These are phyloP conservation scores for Clavulina sp. DNA, from an alignment of 768 basidiomycete genomes.

Conservation along the genomic window DNA sequence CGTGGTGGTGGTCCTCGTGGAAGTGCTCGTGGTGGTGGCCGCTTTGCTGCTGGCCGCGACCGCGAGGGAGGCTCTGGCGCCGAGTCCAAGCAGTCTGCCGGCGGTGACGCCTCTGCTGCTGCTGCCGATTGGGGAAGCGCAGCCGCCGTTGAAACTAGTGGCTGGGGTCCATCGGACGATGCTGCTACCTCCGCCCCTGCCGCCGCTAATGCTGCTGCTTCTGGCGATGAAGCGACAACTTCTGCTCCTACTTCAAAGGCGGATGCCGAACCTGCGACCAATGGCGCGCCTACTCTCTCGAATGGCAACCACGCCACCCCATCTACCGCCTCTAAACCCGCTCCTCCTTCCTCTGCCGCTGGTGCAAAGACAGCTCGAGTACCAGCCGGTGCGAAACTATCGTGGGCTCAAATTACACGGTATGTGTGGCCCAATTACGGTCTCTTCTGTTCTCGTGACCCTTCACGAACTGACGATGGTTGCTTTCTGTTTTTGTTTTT, in stretches of 20 bases:
- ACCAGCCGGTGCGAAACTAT: constrained; percentile 58
- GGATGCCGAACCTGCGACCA: neutral
- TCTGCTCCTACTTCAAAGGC: neutral
- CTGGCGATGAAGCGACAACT: neutral
- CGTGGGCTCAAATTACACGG: constrained; percentile 78
- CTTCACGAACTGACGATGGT: neutral
- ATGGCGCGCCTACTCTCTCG: neutral
- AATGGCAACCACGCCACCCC: neutral
- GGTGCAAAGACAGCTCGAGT: neutral
- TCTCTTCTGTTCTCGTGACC: neutral
- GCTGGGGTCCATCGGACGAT: constrained; percentile 14
- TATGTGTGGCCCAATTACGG: constrained; percentile 21
- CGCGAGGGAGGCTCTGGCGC: too few relatives aligned
- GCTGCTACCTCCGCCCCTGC: constrained; percentile 10
- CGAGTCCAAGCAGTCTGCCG: neutral
- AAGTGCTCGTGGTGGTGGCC: constrained; percentile 25
- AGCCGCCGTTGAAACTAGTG: constrained; percentile 19
- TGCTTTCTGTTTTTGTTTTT: too few relatives aligned
- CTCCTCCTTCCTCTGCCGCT: neutral
- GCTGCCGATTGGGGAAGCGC: constrained; percentile 24
- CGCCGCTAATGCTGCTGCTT: neutral
- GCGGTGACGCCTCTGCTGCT: constrained; percentile 16
- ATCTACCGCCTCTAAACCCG: neutral
- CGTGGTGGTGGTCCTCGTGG: constrained; percentile 27
- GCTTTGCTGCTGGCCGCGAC: constrained; percentile 9